Evolutionary conservation across 345 rosid genomes (phyloP).

Genomic region (Lepidium aucheri): DNA sequence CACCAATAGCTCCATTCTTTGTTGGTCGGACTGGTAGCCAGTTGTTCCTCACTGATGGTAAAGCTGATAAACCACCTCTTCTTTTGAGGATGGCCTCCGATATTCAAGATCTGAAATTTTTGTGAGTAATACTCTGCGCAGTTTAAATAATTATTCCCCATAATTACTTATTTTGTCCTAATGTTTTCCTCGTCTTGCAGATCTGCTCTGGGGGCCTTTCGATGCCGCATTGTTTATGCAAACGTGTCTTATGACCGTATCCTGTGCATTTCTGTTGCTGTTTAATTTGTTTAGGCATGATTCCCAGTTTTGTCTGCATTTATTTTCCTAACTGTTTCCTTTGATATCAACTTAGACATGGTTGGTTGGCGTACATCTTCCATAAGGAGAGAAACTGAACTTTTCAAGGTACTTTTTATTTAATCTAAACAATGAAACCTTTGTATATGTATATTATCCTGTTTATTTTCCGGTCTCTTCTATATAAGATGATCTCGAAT

Average conservation of each 20-base stretch:
- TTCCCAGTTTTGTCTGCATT: neutral
- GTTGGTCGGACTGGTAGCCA: constrained; percentile 86
- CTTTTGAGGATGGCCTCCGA: constrained; percentile 89
- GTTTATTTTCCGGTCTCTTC: neutral
- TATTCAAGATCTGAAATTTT: constrained; percentile 57
- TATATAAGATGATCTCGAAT: neutral
- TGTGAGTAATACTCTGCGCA: constrained; percentile 41
- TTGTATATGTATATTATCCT: too few relatives aligned
- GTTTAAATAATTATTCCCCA: neutral
- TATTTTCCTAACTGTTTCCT: constrained; percentile 20
- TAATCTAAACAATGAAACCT: too few relatives aligned
- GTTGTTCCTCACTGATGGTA: constrained; percentile 80
- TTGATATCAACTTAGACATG: constrained; percentile 70
- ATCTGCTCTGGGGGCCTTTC: constrained; percentile 75
- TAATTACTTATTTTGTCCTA: constrained; percentile 1
- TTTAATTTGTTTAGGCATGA: neutral
- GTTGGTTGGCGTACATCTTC: constrained; percentile 99
- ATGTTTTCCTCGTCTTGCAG: constrained; percentile 29
- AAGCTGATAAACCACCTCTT: constrained; percentile 76
- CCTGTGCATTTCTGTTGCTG: constrained; percentile 28
- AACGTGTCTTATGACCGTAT: constrained; percentile 98
- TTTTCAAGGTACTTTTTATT: constrained; percentile 41
- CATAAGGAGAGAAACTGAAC: constrained; percentile 87
- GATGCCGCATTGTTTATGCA: constrained; percentile 66
- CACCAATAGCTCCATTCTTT: constrained; percentile 70